Percentiles rank a stretch among this genome's conserved stretches.
These are phyloP conservation scores for Alnus rubra DNA, from an alignment of 306 rosid genomes.

Conservation along the genomic window DNA sequence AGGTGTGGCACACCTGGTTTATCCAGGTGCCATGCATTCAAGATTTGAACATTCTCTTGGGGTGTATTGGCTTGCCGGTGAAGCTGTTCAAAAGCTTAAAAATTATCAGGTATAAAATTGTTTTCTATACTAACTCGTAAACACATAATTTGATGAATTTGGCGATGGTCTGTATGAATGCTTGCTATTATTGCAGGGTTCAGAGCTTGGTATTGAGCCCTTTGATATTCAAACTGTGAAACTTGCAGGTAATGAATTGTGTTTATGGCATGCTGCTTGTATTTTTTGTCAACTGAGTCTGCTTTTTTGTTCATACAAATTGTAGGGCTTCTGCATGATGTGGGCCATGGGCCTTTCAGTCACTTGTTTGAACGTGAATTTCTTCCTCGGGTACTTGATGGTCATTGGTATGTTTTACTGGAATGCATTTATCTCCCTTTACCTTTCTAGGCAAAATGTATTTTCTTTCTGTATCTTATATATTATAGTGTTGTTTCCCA, in stretches of 20 bases:
- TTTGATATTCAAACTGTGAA: constrained; percentile 88
- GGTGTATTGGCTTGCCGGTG: constrained; percentile 91
- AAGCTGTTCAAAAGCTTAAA: constrained; percentile 69
- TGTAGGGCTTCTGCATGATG: constrained; percentile 92
- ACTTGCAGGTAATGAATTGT: constrained; percentile 71
- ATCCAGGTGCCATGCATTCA: constrained; percentile 93
- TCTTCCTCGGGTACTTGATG: constrained; percentile 68
- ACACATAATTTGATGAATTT: not conserved
- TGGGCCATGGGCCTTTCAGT: constrained; percentile 97
- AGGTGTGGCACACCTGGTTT: constrained; percentile 79
- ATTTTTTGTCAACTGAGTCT: constrained; percentile 11
- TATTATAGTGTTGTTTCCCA: not conserved
- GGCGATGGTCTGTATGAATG: constrained; percentile 6
- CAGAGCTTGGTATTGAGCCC: constrained; percentile 75
- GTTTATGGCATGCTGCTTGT: not conserved
- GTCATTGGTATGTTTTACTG: constrained; percentile 53
- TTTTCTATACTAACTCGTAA: constrained; percentile 11
- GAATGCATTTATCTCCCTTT: not conserved
- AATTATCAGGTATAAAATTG: constrained; percentile 53
- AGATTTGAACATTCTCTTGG: constrained; percentile 97
- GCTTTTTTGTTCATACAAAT: constrained; percentile 8
- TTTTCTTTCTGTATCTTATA: not conserved
- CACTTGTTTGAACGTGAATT: constrained; percentile 90
- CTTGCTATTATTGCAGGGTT: constrained; percentile 59
- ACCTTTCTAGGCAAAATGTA: not conserved